These are phyloP conservation scores for Claviceps pazoutovae DNA, from an alignment of 2,329 filamentous ascomycete species.

Conservation along the genomic window DNA sequence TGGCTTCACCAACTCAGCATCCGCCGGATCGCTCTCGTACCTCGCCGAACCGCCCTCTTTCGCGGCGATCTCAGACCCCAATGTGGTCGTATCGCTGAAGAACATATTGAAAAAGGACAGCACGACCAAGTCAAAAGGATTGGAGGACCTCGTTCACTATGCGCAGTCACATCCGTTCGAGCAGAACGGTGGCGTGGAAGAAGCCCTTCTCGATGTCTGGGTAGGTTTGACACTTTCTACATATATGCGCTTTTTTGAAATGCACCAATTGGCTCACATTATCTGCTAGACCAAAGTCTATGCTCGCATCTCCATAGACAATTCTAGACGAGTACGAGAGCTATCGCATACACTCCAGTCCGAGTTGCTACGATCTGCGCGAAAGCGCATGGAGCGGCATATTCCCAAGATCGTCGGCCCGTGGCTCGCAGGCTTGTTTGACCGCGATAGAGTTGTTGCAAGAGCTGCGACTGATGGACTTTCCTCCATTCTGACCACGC, in stretches of 20 bases:
- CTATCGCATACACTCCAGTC: slow-evolving; percentile 64
- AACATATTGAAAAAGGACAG: slow-evolving; percentile 86
- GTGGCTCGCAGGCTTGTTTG: slow-evolving; percentile 86
- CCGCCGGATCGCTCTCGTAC: slow-evolving; percentile 56
- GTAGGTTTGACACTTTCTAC: slow-evolving; percentile 28
- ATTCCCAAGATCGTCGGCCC: slow-evolving; percentile 66
- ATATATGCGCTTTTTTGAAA: not conserved
- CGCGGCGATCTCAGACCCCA: slow-evolving; percentile 60
- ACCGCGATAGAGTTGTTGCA: slow-evolving; percentile 65
- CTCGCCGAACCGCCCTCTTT: slow-evolving; percentile 76
- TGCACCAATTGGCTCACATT: not conserved
- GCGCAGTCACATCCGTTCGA: slow-evolving; percentile 40
- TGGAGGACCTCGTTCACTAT: slow-evolving; percentile 68
- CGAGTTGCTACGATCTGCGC: slow-evolving; percentile 45
- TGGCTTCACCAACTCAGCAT: slow-evolving; percentile 24
- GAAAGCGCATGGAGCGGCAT: slow-evolving; percentile 72
- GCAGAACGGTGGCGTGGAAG: slow-evolving; percentile 52
- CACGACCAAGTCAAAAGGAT: slow-evolving; percentile 77
- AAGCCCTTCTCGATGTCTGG: slow-evolving; percentile 79
- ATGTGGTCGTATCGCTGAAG: slow-evolving; percentile 81
- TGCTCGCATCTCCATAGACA: slow-evolving; percentile 80
- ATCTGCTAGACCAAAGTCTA: slow-evolving; percentile 63
- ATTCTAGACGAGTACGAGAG: slow-evolving; percentile 74
- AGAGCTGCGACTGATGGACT: slow-evolving; percentile 68
- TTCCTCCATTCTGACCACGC: slow-evolving; percentile 58